Base-by-base conservation (phyloP, 208 protist species). In the Herpetomonas tarakana region DNA sequence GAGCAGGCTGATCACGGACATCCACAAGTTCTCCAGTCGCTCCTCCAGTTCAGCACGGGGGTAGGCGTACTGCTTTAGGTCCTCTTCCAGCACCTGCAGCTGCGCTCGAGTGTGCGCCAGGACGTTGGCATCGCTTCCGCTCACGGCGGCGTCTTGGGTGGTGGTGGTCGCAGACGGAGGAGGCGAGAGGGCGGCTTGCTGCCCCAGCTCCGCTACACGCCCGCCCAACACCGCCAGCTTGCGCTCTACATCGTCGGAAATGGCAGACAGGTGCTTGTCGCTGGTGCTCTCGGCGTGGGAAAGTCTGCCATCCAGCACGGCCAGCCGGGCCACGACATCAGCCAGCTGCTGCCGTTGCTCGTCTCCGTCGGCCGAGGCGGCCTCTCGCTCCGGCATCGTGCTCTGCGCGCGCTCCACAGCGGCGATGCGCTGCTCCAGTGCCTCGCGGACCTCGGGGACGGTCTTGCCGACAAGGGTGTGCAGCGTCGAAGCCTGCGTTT, bases 21-120 rank as follows among this genome's bases (percentile, higher is more conserved):
- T 65, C 84, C 82, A 91, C 38, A 91, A 77, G 60, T 72, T 86
- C 64, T 87, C 79, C 50, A 93, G 66, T 26, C 87, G 81, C 54
- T 76, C 74, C 54, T 94, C 87, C 16, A 93, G 52, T 60, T 85
- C 52, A 6, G 64, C 28, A 31, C 65, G 69, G 11, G 56, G 68
- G 61, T 86, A 87, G 53, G 41, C 68, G 25, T 49, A 41, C 35
- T 41, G 35, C 35, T 41, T 41, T 14, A 41, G 14, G 14, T 41
- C 35, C 35, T 41, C 9, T 41, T 41, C 35, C 35, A 41, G 14
- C n/a, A n/a, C n/a, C n/a, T n/a, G n/a, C n/a, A n/a, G n/a, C n/a
- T n/a, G n/a, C n/a, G n/a, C n/a, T n/a, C n/a, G n/a, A n/a, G n/a
- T n/a, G n/a, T n/a, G n/a, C n/a, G n/a, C n/a, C n/a, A n/a, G n/a